phyloP scores from a whole-genome alignment of 192 early-diverging fungal species.

The Coemansia reversa region DNA sequence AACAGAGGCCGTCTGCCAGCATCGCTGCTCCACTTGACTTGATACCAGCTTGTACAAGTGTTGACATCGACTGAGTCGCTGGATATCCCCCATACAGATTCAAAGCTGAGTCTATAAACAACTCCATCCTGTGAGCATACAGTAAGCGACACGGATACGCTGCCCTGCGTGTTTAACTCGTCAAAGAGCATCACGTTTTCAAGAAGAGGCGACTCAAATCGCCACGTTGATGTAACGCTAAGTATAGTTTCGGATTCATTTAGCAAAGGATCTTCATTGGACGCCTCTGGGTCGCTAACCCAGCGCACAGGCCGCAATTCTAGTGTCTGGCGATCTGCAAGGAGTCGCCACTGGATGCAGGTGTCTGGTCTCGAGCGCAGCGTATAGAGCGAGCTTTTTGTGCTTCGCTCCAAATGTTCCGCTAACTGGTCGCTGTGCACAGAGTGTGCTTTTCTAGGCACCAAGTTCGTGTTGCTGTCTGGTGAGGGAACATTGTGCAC shows the following conservation, averaged over 20 bases:
- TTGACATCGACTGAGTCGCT: conserved; percentile 21
- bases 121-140: conserved; percentile 34
- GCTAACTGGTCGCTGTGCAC: conserved; percentile 26
- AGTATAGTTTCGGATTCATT: conserved; percentile 9
- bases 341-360: conserved; percentile 51
- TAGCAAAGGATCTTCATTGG: neutral
- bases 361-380: conserved; percentile 41
- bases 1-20: conserved; percentile 15
- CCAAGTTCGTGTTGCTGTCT: neutral
- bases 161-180: conserved; percentile 15
- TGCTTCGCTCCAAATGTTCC: conserved; percentile 29
- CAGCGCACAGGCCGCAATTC: conserved; percentile 50
- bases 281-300: conserved; percentile 13
- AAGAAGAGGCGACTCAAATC: conserved; percentile 36
- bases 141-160: conserved; percentile 15
- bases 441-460: conserved; percentile 1
- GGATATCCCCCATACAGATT: conserved; percentile 42
- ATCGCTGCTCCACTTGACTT: conserved; percentile 36
- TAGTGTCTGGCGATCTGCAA: conserved; percentile 34
- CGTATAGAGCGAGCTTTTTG: conserved; percentile 34
- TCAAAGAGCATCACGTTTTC: conserved; percentile 26
- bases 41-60: conserved; percentile 42
- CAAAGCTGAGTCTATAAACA: conserved; percentile 38
- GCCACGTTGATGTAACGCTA: conserved; percentile 35
- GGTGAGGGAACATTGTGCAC: conserved; percentile 43